Conservation (phyloP, 768 basidiomycete species). For the Trametes cubensis region DNA sequence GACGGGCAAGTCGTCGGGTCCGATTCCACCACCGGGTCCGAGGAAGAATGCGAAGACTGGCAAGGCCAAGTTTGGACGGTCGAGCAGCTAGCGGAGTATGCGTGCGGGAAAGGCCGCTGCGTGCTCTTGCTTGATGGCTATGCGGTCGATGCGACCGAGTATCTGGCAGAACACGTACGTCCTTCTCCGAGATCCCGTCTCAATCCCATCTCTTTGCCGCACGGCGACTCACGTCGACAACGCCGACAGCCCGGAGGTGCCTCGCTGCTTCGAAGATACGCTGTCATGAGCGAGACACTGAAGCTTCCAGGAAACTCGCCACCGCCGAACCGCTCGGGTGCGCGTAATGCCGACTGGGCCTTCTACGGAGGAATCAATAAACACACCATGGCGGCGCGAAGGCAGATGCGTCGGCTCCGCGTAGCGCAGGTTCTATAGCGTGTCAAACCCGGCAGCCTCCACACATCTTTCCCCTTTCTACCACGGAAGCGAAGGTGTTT, state of each 20-base stretch:
- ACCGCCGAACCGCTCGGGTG: conserved; percentile 21
- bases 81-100: conserved; percentile 41
- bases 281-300: conserved; percentile 32
- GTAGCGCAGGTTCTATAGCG: conserved; percentile 44
- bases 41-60: conserved; percentile 35
- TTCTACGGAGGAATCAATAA: conserved; percentile 76
- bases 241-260: conserved; percentile 62
- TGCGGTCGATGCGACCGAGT: conserved; percentile 61
- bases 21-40: not conserved
- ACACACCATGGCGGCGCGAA: conserved; percentile 61
- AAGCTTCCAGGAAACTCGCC: not conserved
- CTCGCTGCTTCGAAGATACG: conserved; percentile 53
- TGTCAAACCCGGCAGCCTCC: not conserved
- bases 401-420: conserved; percentile 50
- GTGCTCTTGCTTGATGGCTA: conserved; percentile 62
- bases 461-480: too few species aligned
- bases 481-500: too few species aligned
- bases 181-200: not conserved
- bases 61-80: conserved; percentile 46
- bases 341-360: conserved; percentile 58
- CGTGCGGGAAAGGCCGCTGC: conserved; percentile 39
- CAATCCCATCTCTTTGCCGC: not conserved
- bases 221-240: conserved; percentile 3
- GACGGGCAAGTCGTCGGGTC: conserved; percentile 17
- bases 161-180: conserved; percentile 70